Conservation (phyloP, 768 basidiomycete genomes). For the Sporobolomyces pararoseus region DNA sequence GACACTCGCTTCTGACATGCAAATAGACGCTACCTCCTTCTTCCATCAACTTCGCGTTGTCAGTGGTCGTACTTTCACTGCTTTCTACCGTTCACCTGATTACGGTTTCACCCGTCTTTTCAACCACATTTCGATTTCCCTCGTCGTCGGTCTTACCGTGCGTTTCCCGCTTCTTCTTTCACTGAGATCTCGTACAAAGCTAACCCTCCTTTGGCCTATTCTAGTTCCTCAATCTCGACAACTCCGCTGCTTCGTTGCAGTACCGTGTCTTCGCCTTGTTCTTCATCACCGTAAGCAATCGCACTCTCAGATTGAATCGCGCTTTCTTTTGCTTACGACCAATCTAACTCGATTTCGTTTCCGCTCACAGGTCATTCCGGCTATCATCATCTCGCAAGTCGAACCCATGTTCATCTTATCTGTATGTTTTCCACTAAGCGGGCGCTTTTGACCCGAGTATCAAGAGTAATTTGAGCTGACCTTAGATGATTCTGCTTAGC, state of each 20-base stretch:
- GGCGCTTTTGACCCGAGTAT: constrained; percentile 48
- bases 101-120: constrained; percentile 81
- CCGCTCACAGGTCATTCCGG: constrained; percentile 55
- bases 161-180: constrained; percentile 51
- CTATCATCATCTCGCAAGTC: constrained; percentile 73
- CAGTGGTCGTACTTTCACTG: constrained; percentile 61
- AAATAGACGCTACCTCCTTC: constrained; percentile 74
- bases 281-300: constrained; percentile 32
- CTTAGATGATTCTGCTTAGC: neutral
- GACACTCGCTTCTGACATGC: too few species aligned
- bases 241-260: constrained; percentile 54
- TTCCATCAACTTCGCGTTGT: constrained; percentile 69
- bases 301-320: too few species aligned
- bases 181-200: too few species aligned
- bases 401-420: constrained; percentile 79
- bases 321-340: too few species aligned
- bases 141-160: constrained; percentile 42
- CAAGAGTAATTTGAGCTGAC: constrained; percentile 25
- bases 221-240: constrained; percentile 66
- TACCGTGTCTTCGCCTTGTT: constrained; percentile 62
- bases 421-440: constrained; percentile 52
- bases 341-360: constrained; percentile 53
- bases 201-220: too few species aligned
- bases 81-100: constrained; percentile 77
- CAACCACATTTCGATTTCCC: constrained; percentile 58